Base-by-base conservation (phyloP, 768 basidiomycete species). In the Pisolithus tinctorius region DNA sequence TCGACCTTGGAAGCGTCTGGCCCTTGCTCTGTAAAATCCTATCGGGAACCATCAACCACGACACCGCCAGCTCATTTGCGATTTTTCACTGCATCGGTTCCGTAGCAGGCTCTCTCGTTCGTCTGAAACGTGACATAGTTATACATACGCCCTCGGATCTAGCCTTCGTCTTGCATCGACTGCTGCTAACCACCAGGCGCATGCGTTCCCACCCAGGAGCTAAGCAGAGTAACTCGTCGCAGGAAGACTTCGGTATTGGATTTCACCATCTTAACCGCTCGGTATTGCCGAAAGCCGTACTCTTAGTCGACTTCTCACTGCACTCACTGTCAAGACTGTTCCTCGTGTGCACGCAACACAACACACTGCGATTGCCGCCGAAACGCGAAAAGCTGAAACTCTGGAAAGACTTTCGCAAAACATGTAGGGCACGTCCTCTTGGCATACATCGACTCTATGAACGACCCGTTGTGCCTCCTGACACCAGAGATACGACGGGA, bases 381-480 rank as follows among this genome's bases (percentile, higher is more conserved):
- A 81, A 26, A 51, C 62, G 1, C 82, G 77, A 53, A 88, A 84
- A 57, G 78, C 85, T 0, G 84, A 86, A 66, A 89, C 89, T 0
- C 72, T 95, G 26, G 78, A 1, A 83, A 83, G 49, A 83, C 92
- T 3, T 86, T 96, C 59, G 83, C 90, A 9, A 92, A 92, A 64
- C 92, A 97, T 63, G 86, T 88, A 1, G 77, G 81, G 6, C 85
- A 82, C 60, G 80, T 93, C 14, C 71, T 95, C 46, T 74, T 83
- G 51, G 83, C 89, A 17, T 93, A 94, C 64, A 76, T 91, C 44
- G 80, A 86, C 37, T 80, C 79, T 17, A 75, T 90, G 66, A 87
- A 85, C 55, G 86, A 93, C 59, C 85, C 90, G 5, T 62, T 88
- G 31, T 84, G 81, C 54, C 68, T 82, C 37, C 47, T 93, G 31